Evolutionary conservation across 768 basidiomycete genomes (phyloP), one percentile per base, ranked within the genome.

Genomic region (Hericium rajendrae): DNA sequence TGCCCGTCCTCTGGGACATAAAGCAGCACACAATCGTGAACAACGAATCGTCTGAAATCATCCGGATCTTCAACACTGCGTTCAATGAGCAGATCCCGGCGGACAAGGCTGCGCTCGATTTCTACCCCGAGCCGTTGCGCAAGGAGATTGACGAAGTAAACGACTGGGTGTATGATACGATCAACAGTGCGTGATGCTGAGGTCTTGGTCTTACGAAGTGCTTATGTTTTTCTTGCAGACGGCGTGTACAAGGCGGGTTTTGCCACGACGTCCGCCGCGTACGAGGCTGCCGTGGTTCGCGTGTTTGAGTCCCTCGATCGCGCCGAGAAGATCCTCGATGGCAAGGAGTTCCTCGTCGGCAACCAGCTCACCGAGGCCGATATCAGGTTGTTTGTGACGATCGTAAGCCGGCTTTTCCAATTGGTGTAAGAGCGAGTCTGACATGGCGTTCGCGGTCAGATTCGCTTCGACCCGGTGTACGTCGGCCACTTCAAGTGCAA

Each of bases 401-500:
- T 94, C 58, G 87, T 94, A 60, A 62, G 88, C 64, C 55, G 56
- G 4, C 10, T 39, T 37, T 4, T 8, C 11, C 13, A 22, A 28
- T 15, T 28, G 15, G n/a, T 8, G 3, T 22, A 38, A 3, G 1
- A 15, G 2, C 38, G 20, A 37, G 52, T 22, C 54, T 51, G 2
- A 2, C 22, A n/a, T 46, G 32, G 15, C 20, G 28, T 22, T 2
- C 49, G 8, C n/a, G 24, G 11, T 15, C 49, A 91, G 88, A 73
- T 91, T 59, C 90, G 92, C 38, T 94, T 94, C 71, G 93, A 95
- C 64, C 84, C 86, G 1, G 94, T 88, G 15, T 97, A 98, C 70
- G 79, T 87, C 50, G 83, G 86, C 0, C 91, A 93, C 68, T 98
- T 98, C 80, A 97, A 97, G 65, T 94, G 92, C 74, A 94, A 95